phyloP scores from a whole-genome alignment of 2,329 filamentous ascomycete species.

The Reticulascus tulasneorum region DNA sequence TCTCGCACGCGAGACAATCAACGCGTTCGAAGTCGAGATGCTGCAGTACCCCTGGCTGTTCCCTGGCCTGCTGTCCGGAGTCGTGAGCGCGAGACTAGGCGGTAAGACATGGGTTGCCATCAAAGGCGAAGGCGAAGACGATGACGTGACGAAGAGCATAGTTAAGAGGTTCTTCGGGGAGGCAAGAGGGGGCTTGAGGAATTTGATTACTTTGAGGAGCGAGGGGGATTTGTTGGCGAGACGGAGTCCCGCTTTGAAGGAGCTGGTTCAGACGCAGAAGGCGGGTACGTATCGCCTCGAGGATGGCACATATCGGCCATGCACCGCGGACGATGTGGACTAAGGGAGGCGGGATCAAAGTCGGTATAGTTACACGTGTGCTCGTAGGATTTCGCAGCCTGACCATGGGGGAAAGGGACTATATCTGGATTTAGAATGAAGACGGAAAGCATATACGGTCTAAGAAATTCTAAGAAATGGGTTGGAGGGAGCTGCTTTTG shows the following conservation, averaged over 20 bases:
- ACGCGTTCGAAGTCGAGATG: conserved; percentile 86
- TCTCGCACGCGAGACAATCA: conserved; percentile 69
- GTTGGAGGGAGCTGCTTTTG: conserved; percentile 6
- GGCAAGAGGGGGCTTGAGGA: conserved; percentile 24
- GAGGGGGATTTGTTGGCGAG: conserved; percentile 15
- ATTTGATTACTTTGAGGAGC: conserved; percentile 16
- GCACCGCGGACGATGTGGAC: conserved; percentile 14
- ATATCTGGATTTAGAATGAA: not conserved
- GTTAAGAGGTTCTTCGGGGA: conserved; percentile 16
- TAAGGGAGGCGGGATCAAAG: too few species aligned
- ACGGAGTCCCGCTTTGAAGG: conserved; percentile 18
- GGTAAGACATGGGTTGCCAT: conserved; percentile 38
- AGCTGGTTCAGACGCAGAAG: conserved; percentile 10
- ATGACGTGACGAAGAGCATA: conserved; percentile 7
- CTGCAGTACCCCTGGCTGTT: conserved; percentile 93
- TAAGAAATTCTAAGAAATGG: not conserved
- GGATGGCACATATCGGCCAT: conserved; percentile 15
- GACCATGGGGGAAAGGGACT: not conserved
- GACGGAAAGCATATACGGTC: not conserved
- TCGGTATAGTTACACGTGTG: not conserved
- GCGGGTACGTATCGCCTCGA: conserved; percentile 17
- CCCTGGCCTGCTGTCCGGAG: conserved; percentile 69
- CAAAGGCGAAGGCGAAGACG: conserved; percentile 4
- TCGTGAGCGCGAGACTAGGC: conserved; percentile 73
- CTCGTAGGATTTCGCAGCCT: too few species aligned